Evolutionary conservation across 2,329 filamentous ascomycete species (phyloP), one percentile per base, ranked within the genome.

Genomic region (Ophiostoma perfectum): DNA sequence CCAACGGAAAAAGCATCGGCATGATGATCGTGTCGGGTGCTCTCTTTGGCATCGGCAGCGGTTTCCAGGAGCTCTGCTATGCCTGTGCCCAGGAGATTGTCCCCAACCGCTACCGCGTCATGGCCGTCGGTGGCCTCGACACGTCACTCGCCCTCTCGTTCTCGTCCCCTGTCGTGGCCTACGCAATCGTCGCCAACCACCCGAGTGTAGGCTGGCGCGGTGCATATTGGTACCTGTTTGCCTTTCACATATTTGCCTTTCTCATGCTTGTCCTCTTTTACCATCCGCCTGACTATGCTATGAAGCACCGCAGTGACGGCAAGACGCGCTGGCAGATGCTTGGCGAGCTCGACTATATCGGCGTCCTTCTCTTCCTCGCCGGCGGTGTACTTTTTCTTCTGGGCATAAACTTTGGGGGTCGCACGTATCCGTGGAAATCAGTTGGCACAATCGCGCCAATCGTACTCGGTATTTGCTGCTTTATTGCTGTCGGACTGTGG

Each of bases 271-370:
- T 72, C 6, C 55, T 74, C 42, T 75, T 78, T 71, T 79, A 79
- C 70, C 72, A 75, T 49, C 77, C 78, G 6, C 78, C 78, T 5
- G 74, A 76, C 11, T 78, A 77, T 71, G 73, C 76, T 65, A 79
- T 78, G 73, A 76, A 75, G 45, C 49, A 55, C 49, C 71, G 73
- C n/a, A 65, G 27, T 3, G 73, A 75, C 12, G 73, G 73, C 44
- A 73, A 75, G 72, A 73, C 74, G 2, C 72, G 72, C 49, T 69
- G 70, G 70, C 72, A 73, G 71, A 70, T 74, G 16, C 68, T 75
- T 41, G 69, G 67, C 55, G 55, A 93, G 69, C 72, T 75, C 12
- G 74, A 75, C 67, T 75, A 72, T 60, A 70, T 75, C 27, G 74
- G 74, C 12, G 65, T 75, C 5, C 67, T 74, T 3, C 72, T 76